A percentile compares a stretch with the other conserved stretches of the same genome.
These are phyloP conservation scores for Leishmania aethiopica DNA, from an alignment of 208 protist genomes.

Conservation along the genomic window DNA sequence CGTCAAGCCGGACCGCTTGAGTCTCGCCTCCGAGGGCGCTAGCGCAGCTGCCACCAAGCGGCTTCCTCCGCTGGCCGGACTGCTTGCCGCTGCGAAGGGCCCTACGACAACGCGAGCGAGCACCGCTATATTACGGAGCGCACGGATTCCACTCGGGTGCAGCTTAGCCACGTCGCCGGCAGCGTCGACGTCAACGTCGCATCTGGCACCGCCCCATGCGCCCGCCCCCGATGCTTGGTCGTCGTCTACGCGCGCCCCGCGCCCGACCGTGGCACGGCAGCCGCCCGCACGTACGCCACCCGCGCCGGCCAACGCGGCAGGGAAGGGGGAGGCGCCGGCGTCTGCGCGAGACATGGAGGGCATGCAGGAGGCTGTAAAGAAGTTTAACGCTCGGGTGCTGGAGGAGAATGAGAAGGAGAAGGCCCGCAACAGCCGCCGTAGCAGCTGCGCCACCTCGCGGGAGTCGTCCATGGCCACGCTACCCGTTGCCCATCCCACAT, in stretches of 20 bases:
- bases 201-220: neutral
- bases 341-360: neutral
- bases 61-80: neutral
- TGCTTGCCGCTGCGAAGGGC: neutral
- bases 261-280: neutral
- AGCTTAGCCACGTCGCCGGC: neutral
- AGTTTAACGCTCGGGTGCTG: constrained; percentile 21
- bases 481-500: neutral
- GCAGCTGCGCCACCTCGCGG: constrained; percentile 6
- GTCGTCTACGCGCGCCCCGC: neutral
- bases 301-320: no score
- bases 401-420: constrained; percentile 15
- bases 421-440: neutral
- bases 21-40: neutral
- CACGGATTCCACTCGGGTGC: constrained; percentile 1
- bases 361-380: constrained; percentile 13
- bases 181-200: no score
- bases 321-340: neutral
- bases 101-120: neutral
- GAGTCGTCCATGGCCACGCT: neutral
- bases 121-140: constrained; percentile 2
- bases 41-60: neutral
- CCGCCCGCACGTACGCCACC: neutral
- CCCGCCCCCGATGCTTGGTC: neutral
- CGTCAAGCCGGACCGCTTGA: neutral